Evolutionary conservation across 2,329 filamentous ascomycete genomes (phyloP).

Genomic region (Pseudogymnoascus pannorum): DNA sequence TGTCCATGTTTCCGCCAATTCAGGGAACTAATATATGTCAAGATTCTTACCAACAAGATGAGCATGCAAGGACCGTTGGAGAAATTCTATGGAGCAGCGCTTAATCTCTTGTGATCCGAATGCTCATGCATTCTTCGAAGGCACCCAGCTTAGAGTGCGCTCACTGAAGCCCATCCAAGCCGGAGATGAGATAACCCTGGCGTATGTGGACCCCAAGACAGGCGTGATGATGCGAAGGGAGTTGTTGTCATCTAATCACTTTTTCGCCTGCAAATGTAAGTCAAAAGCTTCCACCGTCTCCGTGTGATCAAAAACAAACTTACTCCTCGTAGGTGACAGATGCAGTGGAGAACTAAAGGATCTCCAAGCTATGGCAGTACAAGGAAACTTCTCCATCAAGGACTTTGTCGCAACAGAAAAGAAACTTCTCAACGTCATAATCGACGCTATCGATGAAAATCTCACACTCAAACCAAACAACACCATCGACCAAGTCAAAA

Average conservation of each 20-base stretch:
- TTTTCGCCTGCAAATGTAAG: slow-evolving; percentile 10
- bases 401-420: not conserved
- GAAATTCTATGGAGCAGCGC: not conserved
- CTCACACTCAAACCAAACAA: too few species aligned
- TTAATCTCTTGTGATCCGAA: slow-evolving; percentile 34
- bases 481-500: not conserved
- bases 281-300: not conserved
- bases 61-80: not conserved
- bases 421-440: not conserved
- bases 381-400: not conserved
- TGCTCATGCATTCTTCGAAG: slow-evolving; percentile 29
- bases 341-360: not conserved
- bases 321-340: not conserved
- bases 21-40: not conserved
- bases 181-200: slow-evolving; percentile 32
- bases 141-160: slow-evolving; percentile 26
- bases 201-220: slow-evolving; percentile 23
- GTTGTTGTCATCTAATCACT: not conserved
- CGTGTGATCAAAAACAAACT: not conserved
- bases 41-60: not conserved
- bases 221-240: not conserved
- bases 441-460: too few species aligned
- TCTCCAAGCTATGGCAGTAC: not conserved
- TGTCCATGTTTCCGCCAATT: not conserved
- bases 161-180: slow-evolving; percentile 27